Base-by-base conservation (phyloP, 2,329 filamentous ascomycete genomes). In the Diaporthe humulicola region DNA sequence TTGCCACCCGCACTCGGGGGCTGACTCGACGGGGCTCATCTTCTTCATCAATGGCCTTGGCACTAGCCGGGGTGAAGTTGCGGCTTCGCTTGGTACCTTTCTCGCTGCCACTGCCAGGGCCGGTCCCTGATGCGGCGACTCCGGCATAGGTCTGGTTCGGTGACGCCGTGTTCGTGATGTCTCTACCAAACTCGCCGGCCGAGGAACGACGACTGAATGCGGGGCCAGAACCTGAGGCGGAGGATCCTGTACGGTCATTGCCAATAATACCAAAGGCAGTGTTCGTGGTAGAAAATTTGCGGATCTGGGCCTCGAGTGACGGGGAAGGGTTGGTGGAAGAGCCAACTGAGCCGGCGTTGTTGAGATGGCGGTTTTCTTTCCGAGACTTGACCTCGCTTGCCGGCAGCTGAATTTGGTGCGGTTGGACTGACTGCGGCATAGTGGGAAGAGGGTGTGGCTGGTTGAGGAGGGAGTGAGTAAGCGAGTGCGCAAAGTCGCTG, bases 391-490 rank as follows among this genome's bases (percentile, higher is more conserved):
- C 74, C 71, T 88, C 84, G 12, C 80, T 77, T 8, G 83, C 80
- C 2, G 84, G 83, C 0, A 80, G 75, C 4, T 78, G 74, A 57
- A 81, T 79, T n/a, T 77, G 78, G 22, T 82, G 77, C 14, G 81
- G 78, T 19, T 82, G 82, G 6, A 81, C 74, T 48, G 56, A 60
- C 40, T 75, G 61, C 1, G 70, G 60, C n/a, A 52, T 6, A 10
- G 50, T 33, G 4, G 84, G 81, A 3, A 85, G 78, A 0, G 85
- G 83, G 40, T 84, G 80, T 15, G 87, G 85, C 70, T 89, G 87
- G 66, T 87, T 88, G 38, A 89, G 81, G 52, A 90, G 79, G 0
- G 87, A 88, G 72, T 86, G 83, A 0, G 86, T 86, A 70, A 89
- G 80, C n/a, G 85, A 83, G 8, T 82, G 82, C 7, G 85, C 83